phyloP scores from a whole-genome alignment of 179 eudicot genomes.

The Drosera spatulata region DNA sequence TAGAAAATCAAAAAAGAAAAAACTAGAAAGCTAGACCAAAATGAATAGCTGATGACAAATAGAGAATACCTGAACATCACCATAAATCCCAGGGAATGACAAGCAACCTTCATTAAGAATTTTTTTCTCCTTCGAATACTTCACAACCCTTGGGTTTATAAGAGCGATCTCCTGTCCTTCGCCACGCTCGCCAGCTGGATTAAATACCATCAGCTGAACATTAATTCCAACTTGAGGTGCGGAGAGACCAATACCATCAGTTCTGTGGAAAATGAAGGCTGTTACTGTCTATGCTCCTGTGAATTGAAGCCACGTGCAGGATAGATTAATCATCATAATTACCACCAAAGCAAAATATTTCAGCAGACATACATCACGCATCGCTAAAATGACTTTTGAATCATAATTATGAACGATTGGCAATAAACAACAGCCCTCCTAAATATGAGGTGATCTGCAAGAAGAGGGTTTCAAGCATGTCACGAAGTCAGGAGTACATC shows the following conservation, averaged over 20 bases:
- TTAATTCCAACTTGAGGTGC: constrained; percentile 98
- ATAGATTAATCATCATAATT: constrained; percentile 1
- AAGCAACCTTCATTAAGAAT: constrained; percentile 79
- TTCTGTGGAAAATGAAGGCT: constrained; percentile 62
- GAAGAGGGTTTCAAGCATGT: no score
- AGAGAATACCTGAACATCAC: constrained; percentile 61
- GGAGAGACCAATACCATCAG: constrained; percentile 99
- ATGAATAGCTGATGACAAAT: background rate
- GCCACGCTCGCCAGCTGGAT: constrained; percentile 84
- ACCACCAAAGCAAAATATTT: background rate
- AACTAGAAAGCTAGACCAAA: background rate
- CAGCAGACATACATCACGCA: no score
- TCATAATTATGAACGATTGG: no score
- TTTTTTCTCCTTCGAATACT: constrained; percentile 52
- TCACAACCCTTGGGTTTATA: constrained; percentile 72
- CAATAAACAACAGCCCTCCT: no score
- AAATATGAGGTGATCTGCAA: no score
- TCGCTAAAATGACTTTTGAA: no score
- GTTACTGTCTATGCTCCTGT: constrained; percentile 28
- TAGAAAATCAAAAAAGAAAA: background rate
- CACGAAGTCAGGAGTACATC: no score
- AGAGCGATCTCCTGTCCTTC: constrained; percentile 93
- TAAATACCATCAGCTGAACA: constrained; percentile 94
- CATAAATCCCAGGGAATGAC: constrained; percentile 82
- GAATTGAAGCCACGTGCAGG: constrained; percentile 10